These are phyloP conservation scores for Starmerella gropengiesseri DNA, from an alignment of 805 yeast species.

Conservation along the genomic window DNA sequence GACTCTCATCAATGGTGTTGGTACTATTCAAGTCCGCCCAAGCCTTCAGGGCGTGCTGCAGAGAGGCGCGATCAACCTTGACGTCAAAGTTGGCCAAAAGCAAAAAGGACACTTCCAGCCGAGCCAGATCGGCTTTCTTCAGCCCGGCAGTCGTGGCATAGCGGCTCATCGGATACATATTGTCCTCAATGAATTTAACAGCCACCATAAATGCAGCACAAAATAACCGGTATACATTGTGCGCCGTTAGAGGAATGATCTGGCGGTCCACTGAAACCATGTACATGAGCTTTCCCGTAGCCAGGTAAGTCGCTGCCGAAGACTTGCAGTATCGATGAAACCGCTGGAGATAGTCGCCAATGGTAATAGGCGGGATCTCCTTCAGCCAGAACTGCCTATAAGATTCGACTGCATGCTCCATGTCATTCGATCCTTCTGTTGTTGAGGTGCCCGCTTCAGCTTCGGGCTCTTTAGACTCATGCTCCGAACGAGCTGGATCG, in stretches of 20 bases:
- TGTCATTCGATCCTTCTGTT: background rate
- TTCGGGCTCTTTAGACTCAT: background rate
- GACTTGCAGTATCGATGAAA: conserved; percentile 33
- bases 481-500: too few relatives aligned
- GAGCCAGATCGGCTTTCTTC: conserved; percentile 35
- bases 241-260: conserved; percentile 29
- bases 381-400: conserved; percentile 25
- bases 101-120: conserved; percentile 42
- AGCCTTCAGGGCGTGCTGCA: conserved; percentile 1
- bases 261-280: conserved; percentile 27
- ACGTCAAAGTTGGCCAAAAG: conserved; percentile 42
- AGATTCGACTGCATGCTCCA: conserved; percentile 9
- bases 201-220: conserved; percentile 38
- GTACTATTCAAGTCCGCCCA: conserved; percentile 12
- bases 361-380: conserved; percentile 24
- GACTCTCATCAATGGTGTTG: too few relatives aligned
- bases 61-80: conserved; percentile 31
- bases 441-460: too few relatives aligned
- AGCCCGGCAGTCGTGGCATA: conserved; percentile 42
- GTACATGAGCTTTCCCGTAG: conserved; percentile 31
- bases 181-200: conserved; percentile 40
- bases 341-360: conserved; percentile 29
- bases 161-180: conserved; percentile 36
- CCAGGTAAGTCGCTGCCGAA: conserved; percentile 32
- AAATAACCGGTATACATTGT: conserved; percentile 36